Percentiles rank a stretch among this genome's conserved stretches.
phyloP scores from a whole-genome alignment of 306 rosid genomes.

The Begonia peltatifolia region DNA sequence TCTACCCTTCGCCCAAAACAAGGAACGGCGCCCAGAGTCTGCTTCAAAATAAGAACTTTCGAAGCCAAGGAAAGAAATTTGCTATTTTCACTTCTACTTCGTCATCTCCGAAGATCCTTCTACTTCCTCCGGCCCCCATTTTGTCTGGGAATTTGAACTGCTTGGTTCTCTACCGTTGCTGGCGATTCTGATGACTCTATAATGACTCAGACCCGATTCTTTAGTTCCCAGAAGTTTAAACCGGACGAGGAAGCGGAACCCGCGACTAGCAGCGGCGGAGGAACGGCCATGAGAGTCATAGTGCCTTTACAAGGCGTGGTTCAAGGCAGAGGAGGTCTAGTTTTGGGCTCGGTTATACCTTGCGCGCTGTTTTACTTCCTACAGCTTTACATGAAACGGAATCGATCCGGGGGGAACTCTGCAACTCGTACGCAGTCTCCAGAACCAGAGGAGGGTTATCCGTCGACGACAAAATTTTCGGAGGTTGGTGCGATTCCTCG shows the following conservation, averaged over 20 bases:
- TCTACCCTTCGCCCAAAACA: slow-evolving; percentile 17
- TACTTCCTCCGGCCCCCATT: too few species aligned
- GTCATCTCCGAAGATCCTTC: too few species aligned
- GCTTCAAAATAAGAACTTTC: not conserved
- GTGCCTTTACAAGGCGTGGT: slow-evolving; percentile 89
- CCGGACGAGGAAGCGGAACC: slow-evolving; percentile 8
- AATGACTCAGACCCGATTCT: slow-evolving; percentile 28
- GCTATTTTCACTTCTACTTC: too few species aligned
- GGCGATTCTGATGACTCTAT: slow-evolving; percentile 9
- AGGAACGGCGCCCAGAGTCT: slow-evolving; percentile 12
- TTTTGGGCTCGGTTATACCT: slow-evolving; percentile 78
- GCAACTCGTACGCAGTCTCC: slow-evolving; percentile 12
- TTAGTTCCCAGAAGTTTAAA: slow-evolving; percentile 4
- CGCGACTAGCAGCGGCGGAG: slow-evolving; percentile 13
- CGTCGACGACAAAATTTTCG: slow-evolving; percentile 11
- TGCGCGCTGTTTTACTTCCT: slow-evolving; percentile 83
- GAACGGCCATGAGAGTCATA: slow-evolving; percentile 71
- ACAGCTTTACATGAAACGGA: slow-evolving; percentile 55
- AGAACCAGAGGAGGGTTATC: slow-evolving; percentile 14
- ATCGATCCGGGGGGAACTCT: slow-evolving; percentile 20
- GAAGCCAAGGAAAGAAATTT: not conserved
- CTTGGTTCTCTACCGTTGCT: not conserved
- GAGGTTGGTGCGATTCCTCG: slow-evolving; percentile 31
- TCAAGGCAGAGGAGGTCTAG: slow-evolving; percentile 81
- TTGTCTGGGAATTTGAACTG: too few species aligned